Conservation (phyloP, 1,284 basidiomycete genomes). For the Jaminaea rosea region DNA sequence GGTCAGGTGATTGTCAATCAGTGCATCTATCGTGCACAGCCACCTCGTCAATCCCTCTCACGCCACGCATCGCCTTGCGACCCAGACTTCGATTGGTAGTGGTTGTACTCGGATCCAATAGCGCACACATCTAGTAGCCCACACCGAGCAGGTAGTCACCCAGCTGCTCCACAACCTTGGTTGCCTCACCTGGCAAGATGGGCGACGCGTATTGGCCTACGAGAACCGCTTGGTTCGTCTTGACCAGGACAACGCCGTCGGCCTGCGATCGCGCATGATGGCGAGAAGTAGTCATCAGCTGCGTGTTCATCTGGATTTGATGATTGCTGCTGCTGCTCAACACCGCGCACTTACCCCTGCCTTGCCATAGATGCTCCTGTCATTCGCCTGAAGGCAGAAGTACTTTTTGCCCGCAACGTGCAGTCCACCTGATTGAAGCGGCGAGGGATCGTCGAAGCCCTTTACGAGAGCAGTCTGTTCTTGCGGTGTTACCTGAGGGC, state of each 20-base stretch:
- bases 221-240: conserved; percentile 80
- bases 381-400: conserved; percentile 60
- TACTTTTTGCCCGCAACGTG: conserved; percentile 69
- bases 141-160: conserved; percentile 41
- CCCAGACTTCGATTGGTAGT: no score
- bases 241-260: conserved; percentile 71
- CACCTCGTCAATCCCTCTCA: no score
- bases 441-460: conserved; percentile 54
- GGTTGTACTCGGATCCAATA: no score
- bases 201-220: conserved; percentile 70
- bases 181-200: conserved; percentile 60
- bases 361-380: conserved; percentile 68
- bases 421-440: conserved; percentile 56
- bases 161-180: conserved; percentile 59
- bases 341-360: conserved; percentile 59
- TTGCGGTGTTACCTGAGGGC: conserved; percentile 58
- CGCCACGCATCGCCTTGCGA: no score
- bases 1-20: no score
- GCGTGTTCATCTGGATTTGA: no score
- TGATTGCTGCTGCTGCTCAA: background rate
- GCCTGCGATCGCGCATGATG: conserved; percentile 51
- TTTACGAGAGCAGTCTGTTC: conserved; percentile 65
- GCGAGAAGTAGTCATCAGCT: background rate
- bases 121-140: conserved; percentile 39
- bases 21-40: no score